These are phyloP conservation scores for Rhodamnia rubescens DNA, from an alignment of 345 rosid genomes.

Conservation along the genomic window DNA sequence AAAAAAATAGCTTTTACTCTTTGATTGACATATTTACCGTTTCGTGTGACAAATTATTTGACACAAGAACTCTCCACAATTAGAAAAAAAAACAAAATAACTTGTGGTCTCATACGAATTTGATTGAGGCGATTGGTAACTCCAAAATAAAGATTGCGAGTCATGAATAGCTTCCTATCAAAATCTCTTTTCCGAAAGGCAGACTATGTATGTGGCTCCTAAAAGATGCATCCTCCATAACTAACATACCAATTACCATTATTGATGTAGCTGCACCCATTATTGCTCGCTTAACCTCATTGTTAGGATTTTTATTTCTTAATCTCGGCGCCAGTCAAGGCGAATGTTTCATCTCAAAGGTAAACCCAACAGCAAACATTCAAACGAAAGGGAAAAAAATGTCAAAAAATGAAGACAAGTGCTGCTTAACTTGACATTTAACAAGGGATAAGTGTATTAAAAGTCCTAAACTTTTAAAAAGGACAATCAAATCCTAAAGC, in stretches of 20 bases:
- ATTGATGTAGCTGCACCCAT: background rate
- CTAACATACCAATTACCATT: background rate
- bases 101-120: background rate
- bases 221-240: background rate
- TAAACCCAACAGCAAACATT: too few relatives aligned
- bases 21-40: background rate
- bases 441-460: too few relatives aligned
- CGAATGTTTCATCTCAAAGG: background rate
- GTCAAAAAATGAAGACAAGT: too few relatives aligned
- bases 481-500: too few relatives aligned
- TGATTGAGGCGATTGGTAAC: background rate
- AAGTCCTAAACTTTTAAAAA: too few relatives aligned
- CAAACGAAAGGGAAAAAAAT: too few relatives aligned
- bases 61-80: background rate
- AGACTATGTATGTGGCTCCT: background rate
- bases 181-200: background rate
- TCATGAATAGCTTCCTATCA: background rate
- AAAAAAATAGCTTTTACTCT: background rate
- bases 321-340: background rate
- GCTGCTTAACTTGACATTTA: too few relatives aligned
- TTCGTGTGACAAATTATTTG: background rate
- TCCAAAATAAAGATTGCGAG: background rate
- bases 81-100: background rate
- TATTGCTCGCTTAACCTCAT: background rate
- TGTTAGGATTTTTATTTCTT: too few relatives aligned